phyloP scores from a whole-genome alignment of 2,329 filamentous ascomycete species.

The Aspergillus novoparasiticus region DNA sequence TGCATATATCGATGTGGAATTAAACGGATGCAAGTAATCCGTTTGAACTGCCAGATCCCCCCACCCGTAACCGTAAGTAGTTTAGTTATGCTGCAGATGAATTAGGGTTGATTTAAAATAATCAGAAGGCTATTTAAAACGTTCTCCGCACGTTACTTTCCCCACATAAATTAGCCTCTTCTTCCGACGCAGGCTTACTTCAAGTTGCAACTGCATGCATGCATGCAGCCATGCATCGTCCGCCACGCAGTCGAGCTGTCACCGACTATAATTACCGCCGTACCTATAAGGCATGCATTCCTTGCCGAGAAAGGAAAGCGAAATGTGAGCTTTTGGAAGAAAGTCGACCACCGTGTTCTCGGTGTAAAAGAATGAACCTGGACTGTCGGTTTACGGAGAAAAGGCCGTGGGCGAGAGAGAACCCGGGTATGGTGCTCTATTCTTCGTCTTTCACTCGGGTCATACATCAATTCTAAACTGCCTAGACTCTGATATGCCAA shows the following conservation, averaged over 20 bases:
- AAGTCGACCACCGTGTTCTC: constrained; percentile 37
- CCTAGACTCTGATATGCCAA: not conserved
- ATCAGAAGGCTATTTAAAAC: not conserved
- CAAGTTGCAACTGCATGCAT: not conserved
- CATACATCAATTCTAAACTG: not conserved
- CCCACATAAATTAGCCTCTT: not conserved
- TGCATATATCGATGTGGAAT: not conserved
- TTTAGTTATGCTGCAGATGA: not conserved
- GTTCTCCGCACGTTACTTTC: not conserved
- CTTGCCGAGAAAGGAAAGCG: constrained; percentile 49
- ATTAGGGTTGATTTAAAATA: not conserved
- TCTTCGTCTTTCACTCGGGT: not conserved
- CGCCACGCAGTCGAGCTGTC: constrained; percentile 19
- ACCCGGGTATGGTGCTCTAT: constrained; percentile 24
- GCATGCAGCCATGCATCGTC: constrained; percentile 8
- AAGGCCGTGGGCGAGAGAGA: constrained; percentile 27
- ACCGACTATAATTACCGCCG: constrained; percentile 43
- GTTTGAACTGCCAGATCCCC: not conserved
- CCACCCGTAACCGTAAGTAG: not conserved
- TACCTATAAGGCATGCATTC: constrained; percentile 52
- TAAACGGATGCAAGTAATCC: not conserved
- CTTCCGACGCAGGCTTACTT: not conserved
- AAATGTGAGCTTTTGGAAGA: constrained; percentile 45
- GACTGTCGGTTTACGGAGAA: constrained; percentile 43
- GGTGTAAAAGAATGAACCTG: constrained; percentile 46